These are phyloP conservation scores for Oropetium thomaeum DNA, from an alignment of 176 grass and related monocot genomes.

Conservation along the genomic window DNA sequence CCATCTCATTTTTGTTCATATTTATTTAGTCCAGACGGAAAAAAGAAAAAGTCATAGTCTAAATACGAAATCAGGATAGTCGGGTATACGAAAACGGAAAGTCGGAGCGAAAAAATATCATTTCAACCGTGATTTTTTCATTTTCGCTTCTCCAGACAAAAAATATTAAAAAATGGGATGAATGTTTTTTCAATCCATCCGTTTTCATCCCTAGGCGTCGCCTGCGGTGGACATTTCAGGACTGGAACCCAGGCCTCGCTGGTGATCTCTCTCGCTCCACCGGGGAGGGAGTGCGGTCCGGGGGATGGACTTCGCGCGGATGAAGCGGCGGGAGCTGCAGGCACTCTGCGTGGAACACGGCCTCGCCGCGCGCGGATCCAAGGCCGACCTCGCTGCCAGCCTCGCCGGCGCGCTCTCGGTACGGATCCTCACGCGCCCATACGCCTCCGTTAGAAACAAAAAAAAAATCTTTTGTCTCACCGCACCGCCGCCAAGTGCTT, in stretches of 20 bases:
- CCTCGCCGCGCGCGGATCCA: constrained; percentile 40
- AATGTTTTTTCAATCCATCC: too few species aligned
- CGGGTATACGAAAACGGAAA: too few species aligned
- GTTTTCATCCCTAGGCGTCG: too few species aligned
- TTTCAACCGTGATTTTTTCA: too few species aligned
- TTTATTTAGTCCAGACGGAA: too few species aligned
- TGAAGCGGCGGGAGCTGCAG: constrained; percentile 49
- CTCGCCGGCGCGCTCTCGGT: constrained; percentile 39
- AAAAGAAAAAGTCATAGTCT: too few species aligned
- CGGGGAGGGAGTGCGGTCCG: too few species aligned
- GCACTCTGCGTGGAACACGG: constrained; percentile 54
- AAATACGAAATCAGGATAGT: too few species aligned
- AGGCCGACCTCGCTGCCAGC: constrained; percentile 30
- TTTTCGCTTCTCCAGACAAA: too few species aligned
- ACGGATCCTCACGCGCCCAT: not conserved
- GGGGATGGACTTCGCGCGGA: constrained; percentile 39
- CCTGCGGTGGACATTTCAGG: not conserved
- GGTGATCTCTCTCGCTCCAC: not conserved
- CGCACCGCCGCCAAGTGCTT: not conserved
- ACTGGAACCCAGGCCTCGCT: not conserved
- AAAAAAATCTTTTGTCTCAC: not conserved
- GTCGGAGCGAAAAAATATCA: too few species aligned
- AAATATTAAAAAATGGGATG: too few species aligned
- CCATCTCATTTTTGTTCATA: too few species aligned
- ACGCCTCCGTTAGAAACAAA: not conserved